These are phyloP conservation scores for Plasmodium fragile DNA, from an alignment of 169 alveolate genomes.

Conservation along the genomic window DNA sequence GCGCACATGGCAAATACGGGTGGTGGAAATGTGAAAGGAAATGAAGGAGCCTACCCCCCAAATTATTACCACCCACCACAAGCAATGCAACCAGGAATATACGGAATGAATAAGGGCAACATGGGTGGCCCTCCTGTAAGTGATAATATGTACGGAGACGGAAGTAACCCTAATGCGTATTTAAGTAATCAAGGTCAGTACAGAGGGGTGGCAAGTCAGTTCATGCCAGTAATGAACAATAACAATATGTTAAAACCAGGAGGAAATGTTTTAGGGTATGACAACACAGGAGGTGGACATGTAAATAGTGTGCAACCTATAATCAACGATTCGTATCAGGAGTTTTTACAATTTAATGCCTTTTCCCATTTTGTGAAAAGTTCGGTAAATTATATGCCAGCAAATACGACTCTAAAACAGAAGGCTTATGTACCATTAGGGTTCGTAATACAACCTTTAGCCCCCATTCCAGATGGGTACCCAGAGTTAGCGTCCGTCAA, in stretches of 20 bases:
- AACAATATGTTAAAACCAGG: constrained; percentile 6
- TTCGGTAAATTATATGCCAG: constrained; percentile 76
- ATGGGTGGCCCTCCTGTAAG: constrained; percentile 7
- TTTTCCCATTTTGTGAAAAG: constrained; percentile 76
- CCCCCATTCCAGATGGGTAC: constrained; percentile 88
- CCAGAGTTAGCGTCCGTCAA: constrained; percentile 91
- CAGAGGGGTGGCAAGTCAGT: constrained; percentile 26
- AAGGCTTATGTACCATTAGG: constrained; percentile 88
- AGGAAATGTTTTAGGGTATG: constrained; percentile 48
- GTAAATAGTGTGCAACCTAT: constrained; percentile 62
- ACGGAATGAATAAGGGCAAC: constrained; percentile 20
- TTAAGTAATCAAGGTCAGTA: constrained; percentile 30
- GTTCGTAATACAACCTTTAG: constrained; percentile 87
- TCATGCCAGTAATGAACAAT: constrained; percentile 14
- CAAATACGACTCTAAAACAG: constrained; percentile 86
- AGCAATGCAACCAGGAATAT: constrained; percentile 25
- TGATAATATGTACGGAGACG: constrained; percentile 48
- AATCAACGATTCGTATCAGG: constrained; percentile 60
- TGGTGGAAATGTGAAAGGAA: constrained; percentile 22
- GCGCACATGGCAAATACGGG: neutral
- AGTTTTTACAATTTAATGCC: constrained; percentile 75
- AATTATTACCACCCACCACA: constrained; percentile 28
- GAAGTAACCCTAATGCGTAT: constrained; percentile 24
- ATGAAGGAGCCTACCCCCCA: constrained; percentile 38
- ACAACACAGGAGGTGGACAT: constrained; percentile 12